phyloP scores from a whole-genome alignment of 169 alveolate species.

The Plasmodium chabaudi region DNA sequence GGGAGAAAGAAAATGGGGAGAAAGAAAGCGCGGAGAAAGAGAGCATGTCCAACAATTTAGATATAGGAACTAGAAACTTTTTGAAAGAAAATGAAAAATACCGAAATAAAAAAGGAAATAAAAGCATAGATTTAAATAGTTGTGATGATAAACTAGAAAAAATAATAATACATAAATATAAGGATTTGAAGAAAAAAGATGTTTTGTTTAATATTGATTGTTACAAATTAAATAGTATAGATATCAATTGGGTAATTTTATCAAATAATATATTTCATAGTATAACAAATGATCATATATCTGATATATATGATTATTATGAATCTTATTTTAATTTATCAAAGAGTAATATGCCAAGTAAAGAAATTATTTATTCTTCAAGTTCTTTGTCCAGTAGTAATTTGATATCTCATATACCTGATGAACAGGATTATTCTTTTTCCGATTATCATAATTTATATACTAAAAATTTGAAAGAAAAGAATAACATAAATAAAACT shows the following conservation, averaged over 20 bases:
- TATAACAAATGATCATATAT: constrained; percentile 49
- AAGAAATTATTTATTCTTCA: constrained; percentile 4
- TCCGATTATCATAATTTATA: constrained; percentile 82
- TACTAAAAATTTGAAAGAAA: constrained; percentile 62
- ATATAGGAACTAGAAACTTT: constrained; percentile 43
- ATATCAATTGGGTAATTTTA: constrained; percentile 32
- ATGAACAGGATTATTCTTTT: constrained; percentile 78
- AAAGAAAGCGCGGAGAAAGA: no score
- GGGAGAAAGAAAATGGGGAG: no score
- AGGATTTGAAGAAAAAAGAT: constrained; percentile 69
- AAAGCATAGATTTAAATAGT: background rate
- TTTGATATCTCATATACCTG: constrained; percentile 36
- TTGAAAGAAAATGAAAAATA: constrained; percentile 45
- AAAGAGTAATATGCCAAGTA: constrained; percentile 1
- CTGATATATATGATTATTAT: constrained; percentile 48
- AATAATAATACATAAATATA: constrained; percentile 58
- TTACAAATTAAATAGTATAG: constrained; percentile 26
- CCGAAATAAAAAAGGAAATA: background rate
- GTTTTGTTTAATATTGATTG: constrained; percentile 51
- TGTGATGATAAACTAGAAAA: constrained; percentile 19
- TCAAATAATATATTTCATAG: constrained; percentile 27
- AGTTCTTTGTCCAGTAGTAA: constrained; percentile 16
- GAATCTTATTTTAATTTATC: constrained; percentile 52
- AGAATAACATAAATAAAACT: constrained; percentile 37
- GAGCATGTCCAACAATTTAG: background rate